phyloP scores from a whole-genome alignment of 1,284 basidiomycete genomes.

The Chalciporus sp. region DNA sequence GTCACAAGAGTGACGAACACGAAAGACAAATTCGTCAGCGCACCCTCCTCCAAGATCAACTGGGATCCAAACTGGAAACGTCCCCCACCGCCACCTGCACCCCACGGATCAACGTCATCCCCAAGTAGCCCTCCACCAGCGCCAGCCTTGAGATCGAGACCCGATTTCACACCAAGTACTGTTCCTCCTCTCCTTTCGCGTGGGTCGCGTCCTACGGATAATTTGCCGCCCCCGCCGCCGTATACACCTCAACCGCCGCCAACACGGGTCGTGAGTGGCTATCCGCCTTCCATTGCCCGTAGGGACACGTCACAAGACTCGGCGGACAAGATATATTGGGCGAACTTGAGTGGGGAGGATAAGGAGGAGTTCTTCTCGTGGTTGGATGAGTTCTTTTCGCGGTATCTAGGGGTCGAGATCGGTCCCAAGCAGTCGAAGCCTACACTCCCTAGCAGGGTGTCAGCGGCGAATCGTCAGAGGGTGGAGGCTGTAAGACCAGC shows the following conservation, averaged over 20 bases:
- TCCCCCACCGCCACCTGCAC: constrained; percentile 26
- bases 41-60: constrained; percentile 58
- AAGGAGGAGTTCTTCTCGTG: constrained; percentile 73
- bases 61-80: constrained; percentile 53
- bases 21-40: constrained; percentile 56
- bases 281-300: constrained; percentile 16
- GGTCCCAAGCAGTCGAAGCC: constrained; percentile 6
- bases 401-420: constrained; percentile 34
- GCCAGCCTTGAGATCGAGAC: constrained; percentile 18
- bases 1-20: constrained; percentile 55
- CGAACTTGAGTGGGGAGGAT: constrained; percentile 62
- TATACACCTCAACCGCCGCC: constrained; percentile 16
- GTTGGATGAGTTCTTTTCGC: constrained; percentile 77
- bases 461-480: not conserved
- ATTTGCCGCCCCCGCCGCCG: not conserved
- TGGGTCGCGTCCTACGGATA: constrained; percentile 6
- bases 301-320: constrained; percentile 3
- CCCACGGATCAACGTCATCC: constrained; percentile 21
- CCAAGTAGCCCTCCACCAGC: constrained; percentile 18
- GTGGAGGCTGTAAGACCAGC: not conserved
- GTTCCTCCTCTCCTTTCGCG: constrained; percentile 6
- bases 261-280: constrained; percentile 24
- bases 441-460: not conserved
- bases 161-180: constrained; percentile 6
- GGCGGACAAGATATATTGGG: constrained; percentile 59